Base-by-base conservation (phyloP, 73 alveolate species). In the Symbiodinium pilosum region DNA sequence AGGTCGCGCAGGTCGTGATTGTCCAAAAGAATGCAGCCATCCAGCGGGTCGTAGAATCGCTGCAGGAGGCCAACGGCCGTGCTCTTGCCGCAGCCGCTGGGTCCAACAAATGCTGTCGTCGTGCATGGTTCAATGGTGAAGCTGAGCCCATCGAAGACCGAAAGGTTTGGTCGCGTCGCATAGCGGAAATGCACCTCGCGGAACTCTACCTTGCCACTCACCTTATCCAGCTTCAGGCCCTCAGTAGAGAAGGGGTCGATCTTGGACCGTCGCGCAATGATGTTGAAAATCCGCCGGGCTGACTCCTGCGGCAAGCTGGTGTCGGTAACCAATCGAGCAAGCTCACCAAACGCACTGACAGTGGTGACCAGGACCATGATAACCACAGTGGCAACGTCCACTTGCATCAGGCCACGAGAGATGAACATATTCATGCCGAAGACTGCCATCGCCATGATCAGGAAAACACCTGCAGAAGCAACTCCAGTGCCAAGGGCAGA, bases 21-120 rank as follows among this genome's bases (percentile, higher is more conserved):
- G 34, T 91, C 97, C 41, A 91, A 38, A 51, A 91, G 81, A 26
- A 91, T 56, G 32, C 36, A 41, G 39, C 97, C 97, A 71, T 75
- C 93, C 44, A 91, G 43, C 11, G 97, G 97, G 43, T 91, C 97
- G 32, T 91, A 91, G 81, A 91, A 91, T 52, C 97, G 97, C 89
- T 91, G 97, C 28, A 91, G 44, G 89, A 91, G 28, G 14, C 89
- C 38, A 4, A 91, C 97, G 11, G 75, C 40, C 14, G 97, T 91
- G 43, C 97, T 91, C 77, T 91, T 91, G 75, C 97, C 97, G 39
- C 97, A 91, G n/a, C 97, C 97, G 34, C 97, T 91, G 38, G 97
- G 97, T 26, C 97, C 97, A 38, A 91, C 97, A 30, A 91, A 43
- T 8, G 97, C 97, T 16, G 97, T 91, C 43, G 97, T 91, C 40